Percentiles rank a stretch among this genome's conserved stretches.
Conservation (phyloP, 371 early-diverging fungal genomes). For the Saksenaea oblongispora region DNA sequence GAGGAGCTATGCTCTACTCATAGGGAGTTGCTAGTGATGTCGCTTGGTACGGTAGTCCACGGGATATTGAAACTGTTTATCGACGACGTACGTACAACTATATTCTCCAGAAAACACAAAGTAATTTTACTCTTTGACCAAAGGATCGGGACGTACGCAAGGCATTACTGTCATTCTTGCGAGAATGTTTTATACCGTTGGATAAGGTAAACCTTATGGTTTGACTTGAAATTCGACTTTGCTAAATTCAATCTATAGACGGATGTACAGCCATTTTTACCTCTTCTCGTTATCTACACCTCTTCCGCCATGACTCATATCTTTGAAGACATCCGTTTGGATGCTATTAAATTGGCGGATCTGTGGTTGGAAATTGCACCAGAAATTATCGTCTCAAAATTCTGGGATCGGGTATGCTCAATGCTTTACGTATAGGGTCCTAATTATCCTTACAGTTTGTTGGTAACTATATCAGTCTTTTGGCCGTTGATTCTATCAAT, state of each 20-base stretch:
- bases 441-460: slow-evolving; percentile 15
- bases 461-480: slow-evolving; percentile 45
- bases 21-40: slow-evolving; percentile 53
- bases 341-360: slow-evolving; percentile 78
- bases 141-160: slow-evolving; percentile 58
- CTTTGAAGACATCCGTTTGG: slow-evolving; percentile 79
- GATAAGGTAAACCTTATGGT: slow-evolving; percentile 21
- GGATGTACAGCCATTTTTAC: slow-evolving; percentile 78
- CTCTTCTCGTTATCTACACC: slow-evolving; percentile 76
- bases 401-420: slow-evolving; percentile 57
- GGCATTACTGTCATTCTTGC: slow-evolving; percentile 30
- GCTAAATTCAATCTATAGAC: slow-evolving; percentile 22
- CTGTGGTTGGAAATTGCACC: slow-evolving; percentile 72
- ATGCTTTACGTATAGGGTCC: not conserved
- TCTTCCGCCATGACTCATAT: slow-evolving; percentile 93
- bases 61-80: slow-evolving; percentile 58
- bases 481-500: slow-evolving; percentile 38
- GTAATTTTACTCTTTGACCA: not conserved
- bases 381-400: slow-evolving; percentile 55
- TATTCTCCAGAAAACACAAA: not conserved
- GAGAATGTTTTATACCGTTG: slow-evolving; percentile 31
- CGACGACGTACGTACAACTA: slow-evolving; percentile 55
- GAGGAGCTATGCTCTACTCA: slow-evolving; percentile 66
- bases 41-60: slow-evolving; percentile 70
- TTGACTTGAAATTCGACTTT: not conserved